These are phyloP conservation scores for Domatiomyces globalis DNA, from an alignment of 2,329 filamentous ascomycete species.

Conservation along the genomic window DNA sequence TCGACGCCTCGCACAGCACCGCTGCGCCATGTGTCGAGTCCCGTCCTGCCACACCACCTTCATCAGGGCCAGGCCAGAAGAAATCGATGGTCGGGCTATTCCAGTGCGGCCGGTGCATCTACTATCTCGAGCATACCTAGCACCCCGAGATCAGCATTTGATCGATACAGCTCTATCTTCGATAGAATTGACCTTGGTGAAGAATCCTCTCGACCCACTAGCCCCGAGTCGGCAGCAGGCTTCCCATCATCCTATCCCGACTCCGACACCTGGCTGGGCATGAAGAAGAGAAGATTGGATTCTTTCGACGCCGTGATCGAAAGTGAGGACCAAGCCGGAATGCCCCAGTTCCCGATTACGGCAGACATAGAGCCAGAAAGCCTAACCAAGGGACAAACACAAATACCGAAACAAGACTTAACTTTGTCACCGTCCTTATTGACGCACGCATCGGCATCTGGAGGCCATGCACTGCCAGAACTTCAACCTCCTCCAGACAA, in stretches of 20 bases:
- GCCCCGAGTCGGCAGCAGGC: constrained; percentile 58
- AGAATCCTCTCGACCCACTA: constrained; percentile 62
- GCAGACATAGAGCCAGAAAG: neutral
- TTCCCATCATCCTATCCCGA: constrained; percentile 20
- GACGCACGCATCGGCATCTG: no score
- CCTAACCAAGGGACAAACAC: neutral
- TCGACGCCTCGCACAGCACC: constrained; percentile 24
- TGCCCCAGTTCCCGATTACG: neutral
- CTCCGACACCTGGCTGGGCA: neutral
- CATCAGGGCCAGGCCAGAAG: constrained; percentile 38
- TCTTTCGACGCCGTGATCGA: neutral
- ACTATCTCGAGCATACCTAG: constrained; percentile 60
- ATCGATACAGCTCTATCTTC: constrained; percentile 60
- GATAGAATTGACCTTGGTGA: constrained; percentile 52
- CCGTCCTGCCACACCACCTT: constrained; percentile 25
- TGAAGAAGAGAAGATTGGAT: neutral
- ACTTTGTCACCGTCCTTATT: neutral
- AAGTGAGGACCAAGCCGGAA: neutral
- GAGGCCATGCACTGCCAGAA: no score
- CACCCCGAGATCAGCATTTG: constrained; percentile 59
- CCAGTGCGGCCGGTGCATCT: constrained; percentile 46
- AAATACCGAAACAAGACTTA: neutral
- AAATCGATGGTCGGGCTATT: constrained; percentile 53
- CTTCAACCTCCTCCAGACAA: neutral
- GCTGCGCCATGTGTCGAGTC: constrained; percentile 18